phyloP scores from a whole-genome alignment of 2,329 filamentous ascomycete genomes.

The Pseudopithomyces chartarum region DNA sequence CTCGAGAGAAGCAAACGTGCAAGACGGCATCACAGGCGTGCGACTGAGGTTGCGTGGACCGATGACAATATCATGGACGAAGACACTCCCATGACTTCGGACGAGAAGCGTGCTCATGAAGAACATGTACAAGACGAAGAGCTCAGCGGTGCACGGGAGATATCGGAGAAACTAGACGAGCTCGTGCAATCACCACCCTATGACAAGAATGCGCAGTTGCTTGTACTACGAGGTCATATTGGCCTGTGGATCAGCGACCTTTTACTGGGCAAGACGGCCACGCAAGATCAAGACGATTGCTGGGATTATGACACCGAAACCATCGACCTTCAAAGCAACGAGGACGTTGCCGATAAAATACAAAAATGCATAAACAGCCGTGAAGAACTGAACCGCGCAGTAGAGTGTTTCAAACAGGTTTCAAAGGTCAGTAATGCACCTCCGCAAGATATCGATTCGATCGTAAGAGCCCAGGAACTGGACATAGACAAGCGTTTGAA shows the following conservation, averaged over 20 bases:
- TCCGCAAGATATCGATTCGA: conserved; percentile 19
- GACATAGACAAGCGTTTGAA: conserved; percentile 23
- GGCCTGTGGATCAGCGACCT: conserved; percentile 78
- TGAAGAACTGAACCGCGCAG: conserved; percentile 29
- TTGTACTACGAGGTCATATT: conserved; percentile 74
- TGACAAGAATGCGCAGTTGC: conserved; percentile 67
- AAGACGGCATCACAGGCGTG: conserved; percentile 26
- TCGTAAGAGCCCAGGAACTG: conserved; percentile 22
- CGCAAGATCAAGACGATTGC: conserved; percentile 15
- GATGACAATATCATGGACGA: conserved; percentile 14
- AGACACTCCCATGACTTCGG: conserved; percentile 19
- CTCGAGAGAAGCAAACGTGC: conserved; percentile 62
- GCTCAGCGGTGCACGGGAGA: conserved; percentile 62
- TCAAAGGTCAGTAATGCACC: conserved; percentile 23
- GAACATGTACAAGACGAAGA: conserved; percentile 56
- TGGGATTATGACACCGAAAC: conserved; percentile 12
- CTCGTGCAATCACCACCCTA: conserved; percentile 73
- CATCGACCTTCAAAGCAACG: conserved; percentile 7
- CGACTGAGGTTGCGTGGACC: neutral
- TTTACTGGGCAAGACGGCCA: conserved; percentile 40
- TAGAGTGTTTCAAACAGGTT: conserved; percentile 28
- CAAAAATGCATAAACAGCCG: conserved; percentile 20
- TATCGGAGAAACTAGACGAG: conserved; percentile 73
- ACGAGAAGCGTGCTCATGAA: conserved; percentile 28
- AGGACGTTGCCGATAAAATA: conserved; percentile 14